phyloP scores from a whole-genome alignment of 176 grass and related monocot species.

The Zea luxurians region DNA sequence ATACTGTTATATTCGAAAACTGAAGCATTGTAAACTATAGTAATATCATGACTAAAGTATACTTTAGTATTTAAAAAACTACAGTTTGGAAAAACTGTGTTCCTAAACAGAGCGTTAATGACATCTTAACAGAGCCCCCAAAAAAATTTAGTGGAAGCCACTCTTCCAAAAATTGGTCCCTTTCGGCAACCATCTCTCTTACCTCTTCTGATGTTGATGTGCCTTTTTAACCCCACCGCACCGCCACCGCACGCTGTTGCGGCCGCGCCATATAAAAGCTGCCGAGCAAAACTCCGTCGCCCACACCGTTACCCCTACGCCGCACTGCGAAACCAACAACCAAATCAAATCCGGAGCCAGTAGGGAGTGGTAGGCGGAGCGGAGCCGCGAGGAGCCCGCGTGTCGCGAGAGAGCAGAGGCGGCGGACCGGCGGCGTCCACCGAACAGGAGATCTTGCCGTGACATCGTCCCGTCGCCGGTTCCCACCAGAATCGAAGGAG shows the following conservation, averaged over 20 bases:
- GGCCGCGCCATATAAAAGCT: conserved; percentile 42
- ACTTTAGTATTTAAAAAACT: too few species aligned
- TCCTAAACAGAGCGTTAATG: too few species aligned
- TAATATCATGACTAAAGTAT: too few species aligned
- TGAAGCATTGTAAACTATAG: too few species aligned
- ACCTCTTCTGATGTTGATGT: not conserved
- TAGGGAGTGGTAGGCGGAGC: conserved; percentile 24
- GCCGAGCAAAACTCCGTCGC: conserved; percentile 32
- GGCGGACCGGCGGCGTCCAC: not conserved
- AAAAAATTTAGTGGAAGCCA: too few species aligned
- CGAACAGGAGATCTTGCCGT: conserved; percentile 35
- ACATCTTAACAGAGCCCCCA: too few species aligned
- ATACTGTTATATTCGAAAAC: too few species aligned
- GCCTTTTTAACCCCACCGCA: conserved; percentile 35
- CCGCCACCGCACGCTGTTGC: conserved; percentile 35
- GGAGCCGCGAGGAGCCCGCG: conserved; percentile 5
- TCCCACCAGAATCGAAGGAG: not conserved
- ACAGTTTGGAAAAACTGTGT: too few species aligned
- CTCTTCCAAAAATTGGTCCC: too few species aligned
- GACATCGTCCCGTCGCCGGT: not conserved
- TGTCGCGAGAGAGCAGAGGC: not conserved
- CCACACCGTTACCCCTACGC: conserved; percentile 39
- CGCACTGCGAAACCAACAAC: conserved; percentile 37
- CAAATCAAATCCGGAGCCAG: conserved; percentile 26
- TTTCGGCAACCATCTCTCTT: not conserved